Evolutionary conservation across 2,329 filamentous ascomycete genomes (phyloP).

Genomic region (Exophiala mesophila): DNA sequence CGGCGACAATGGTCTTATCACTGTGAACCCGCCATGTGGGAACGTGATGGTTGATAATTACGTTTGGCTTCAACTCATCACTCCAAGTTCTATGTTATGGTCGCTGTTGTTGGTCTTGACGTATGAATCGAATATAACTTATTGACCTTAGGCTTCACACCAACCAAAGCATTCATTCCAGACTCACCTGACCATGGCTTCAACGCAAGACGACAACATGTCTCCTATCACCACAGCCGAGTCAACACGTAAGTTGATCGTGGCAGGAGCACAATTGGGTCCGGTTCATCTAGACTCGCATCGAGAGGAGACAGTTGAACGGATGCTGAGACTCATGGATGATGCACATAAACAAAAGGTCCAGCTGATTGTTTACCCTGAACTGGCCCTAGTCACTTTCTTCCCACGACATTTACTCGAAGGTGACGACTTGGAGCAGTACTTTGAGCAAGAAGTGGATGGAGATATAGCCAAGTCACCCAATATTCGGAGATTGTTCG

Average conservation of each 20-base stretch:
- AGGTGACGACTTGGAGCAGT: slow-evolving; percentile 41
- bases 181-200: too few species aligned
- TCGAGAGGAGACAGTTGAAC: slow-evolving; percentile 41
- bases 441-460: slow-evolving; percentile 46
- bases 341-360: slow-evolving; percentile 43
- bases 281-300: slow-evolving; percentile 41
- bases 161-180: too few species aligned
- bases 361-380: slow-evolving; percentile 51
- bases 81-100: too few species aligned
- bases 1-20: too few species aligned
- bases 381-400: slow-evolving; percentile 54
- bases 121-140: too few species aligned
- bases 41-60: too few species aligned
- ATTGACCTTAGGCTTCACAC: too few species aligned
- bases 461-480: slow-evolving; percentile 39
- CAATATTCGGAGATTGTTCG: slow-evolving; percentile 47
- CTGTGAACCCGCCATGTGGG: too few species aligned
- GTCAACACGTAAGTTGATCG: slow-evolving; percentile 36
- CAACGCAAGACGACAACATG: slow-evolving; percentile 5
- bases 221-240: slow-evolving; percentile 8
- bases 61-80: too few species aligned
- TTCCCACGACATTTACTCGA: slow-evolving; percentile 50
- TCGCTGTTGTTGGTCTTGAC: too few species aligned
- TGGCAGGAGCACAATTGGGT: slow-evolving; percentile 55
- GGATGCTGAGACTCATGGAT: slow-evolving; percentile 48